Base-by-base conservation (phyloP, 352 stramenopile species). In the Globisporangium irregulare region DNA sequence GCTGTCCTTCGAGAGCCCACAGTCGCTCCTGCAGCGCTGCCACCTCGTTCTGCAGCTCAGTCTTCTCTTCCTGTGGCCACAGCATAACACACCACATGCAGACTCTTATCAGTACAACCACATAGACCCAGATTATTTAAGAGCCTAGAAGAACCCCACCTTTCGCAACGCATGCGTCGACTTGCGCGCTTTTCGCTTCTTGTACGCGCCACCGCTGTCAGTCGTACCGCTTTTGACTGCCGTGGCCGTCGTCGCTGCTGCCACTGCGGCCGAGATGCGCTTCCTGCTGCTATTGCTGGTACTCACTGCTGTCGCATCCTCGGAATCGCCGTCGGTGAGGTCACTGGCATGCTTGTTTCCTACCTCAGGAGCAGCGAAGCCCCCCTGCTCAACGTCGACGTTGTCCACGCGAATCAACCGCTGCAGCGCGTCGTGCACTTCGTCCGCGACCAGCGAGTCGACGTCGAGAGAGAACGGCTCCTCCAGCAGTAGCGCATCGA, bases 61-160 rank as follows among this genome's bases (percentile, higher is more conserved):
- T 73, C 62, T 81, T 82, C 69, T 81, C 80, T 68, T 85, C 77
- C 73, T 74, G 48, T 24, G 6, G n/a, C 48, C 4, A 43, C 10
- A 34, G 4, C 3, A 34, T 8, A 34, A 46, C 7, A 20, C 10
- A 18, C 22, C 25, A 29, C 25, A 34, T 7, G 50, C 6, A 36
- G 36, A 34, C 15, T 62, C 48, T 54, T 27, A 22, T 54, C 20
- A 54, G n/a, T 20, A 34, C 29, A 34, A 29, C 1, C 25, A 29
- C 25, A 29, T 29, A 29, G 25, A 29, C 25, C 25, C 25, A 29
- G 25, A 29, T 29, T 29, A 29, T 29, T 29, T 29, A 29, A 29
- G 25, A 29, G 25, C 25, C 25, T 29, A 29, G 25, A 29, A 29
- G 25, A 29, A 29, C 1, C 25, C 29, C 48, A 54, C 66, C 50